A percentile compares a stretch with the other conserved stretches of the same genome.
Evolutionary conservation across 1,139 yeast species (phyloP).

Genomic region (Kodamaea arcana): DNA sequence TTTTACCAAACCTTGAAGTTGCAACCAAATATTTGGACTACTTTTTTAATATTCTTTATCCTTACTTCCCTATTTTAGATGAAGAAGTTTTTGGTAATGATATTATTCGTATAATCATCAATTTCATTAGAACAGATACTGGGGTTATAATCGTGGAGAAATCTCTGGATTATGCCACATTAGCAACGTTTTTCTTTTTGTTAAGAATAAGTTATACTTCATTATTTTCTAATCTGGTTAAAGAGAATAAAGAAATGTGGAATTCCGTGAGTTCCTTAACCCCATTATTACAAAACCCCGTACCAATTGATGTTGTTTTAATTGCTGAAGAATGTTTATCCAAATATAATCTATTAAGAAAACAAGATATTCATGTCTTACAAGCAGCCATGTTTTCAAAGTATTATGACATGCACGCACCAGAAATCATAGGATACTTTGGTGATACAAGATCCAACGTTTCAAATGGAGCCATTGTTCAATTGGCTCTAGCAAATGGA

Average conservation of each 20-base stretch:
- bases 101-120: slow-evolving; percentile 7
- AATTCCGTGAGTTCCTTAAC: background rate
- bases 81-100: slow-evolving; percentile 9
- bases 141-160: slow-evolving; percentile 3
- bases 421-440: slow-evolving; percentile 26
- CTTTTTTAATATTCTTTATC: slow-evolving; percentile 10
- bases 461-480: slow-evolving; percentile 11
- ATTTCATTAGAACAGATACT: background rate
- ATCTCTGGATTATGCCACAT: slow-evolving; percentile 9
- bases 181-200: slow-evolving; percentile 8
- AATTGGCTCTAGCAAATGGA: slow-evolving; percentile 12
- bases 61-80: slow-evolving; percentile 12
- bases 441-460: slow-evolving; percentile 9
- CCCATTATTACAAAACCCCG: slow-evolving; percentile 13
- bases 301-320: slow-evolving; percentile 16
- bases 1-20: slow-evolving; percentile 6
- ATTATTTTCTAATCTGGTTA: slow-evolving; percentile 7
- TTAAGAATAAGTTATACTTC: slow-evolving; percentile 10
- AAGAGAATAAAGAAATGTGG: slow-evolving; percentile 4
- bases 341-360: slow-evolving; percentile 10
- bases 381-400: slow-evolving; percentile 20
- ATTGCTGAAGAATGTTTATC: slow-evolving; percentile 17
- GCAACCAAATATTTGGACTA: slow-evolving; percentile 7
- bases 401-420: slow-evolving; percentile 24
- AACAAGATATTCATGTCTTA: slow-evolving; percentile 13